phyloP scores from a whole-genome alignment of 805 yeast genomes.

The Wickerhamiella alocasiicola region DNA sequence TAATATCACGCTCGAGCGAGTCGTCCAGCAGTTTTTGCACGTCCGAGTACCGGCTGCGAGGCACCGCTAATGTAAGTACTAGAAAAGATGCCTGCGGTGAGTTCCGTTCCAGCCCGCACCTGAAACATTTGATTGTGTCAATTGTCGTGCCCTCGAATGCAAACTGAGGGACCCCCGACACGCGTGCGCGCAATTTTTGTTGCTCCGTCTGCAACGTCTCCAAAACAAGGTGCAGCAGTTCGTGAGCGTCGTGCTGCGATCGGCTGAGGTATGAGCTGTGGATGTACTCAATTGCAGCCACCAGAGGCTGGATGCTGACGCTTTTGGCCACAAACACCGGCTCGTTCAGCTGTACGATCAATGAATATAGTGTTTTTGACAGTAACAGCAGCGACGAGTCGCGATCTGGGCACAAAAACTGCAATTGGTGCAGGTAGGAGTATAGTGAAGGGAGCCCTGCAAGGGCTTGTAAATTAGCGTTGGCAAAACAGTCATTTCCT shows the following conservation, averaged over 20 bases:
- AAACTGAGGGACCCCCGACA: constrained; percentile 39
- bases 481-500: constrained; percentile 87
- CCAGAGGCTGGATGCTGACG: constrained; percentile 65
- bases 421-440: constrained; percentile 18
- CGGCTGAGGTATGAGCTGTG: constrained; percentile 64
- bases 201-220: constrained; percentile 68
- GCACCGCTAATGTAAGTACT: constrained; percentile 65
- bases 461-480: constrained; percentile 63
- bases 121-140: constrained; percentile 56
- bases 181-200: constrained; percentile 17
- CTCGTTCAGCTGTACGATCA: constrained; percentile 40
- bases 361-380: constrained; percentile 17
- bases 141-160: constrained; percentile 62
- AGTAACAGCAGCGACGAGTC: constrained; percentile 14
- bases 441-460: constrained; percentile 22
- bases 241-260: constrained; percentile 93
- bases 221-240: constrained; percentile 64
- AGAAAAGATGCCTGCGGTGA: constrained; percentile 48
- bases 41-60: constrained; percentile 37
- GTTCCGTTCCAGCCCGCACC: constrained; percentile 51
- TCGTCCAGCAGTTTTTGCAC: constrained; percentile 44
- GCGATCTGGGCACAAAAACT: constrained; percentile 5
- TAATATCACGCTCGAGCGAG: constrained; percentile 54
- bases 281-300: constrained; percentile 58
- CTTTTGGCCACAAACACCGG: constrained; percentile 42